phyloP scores from a whole-genome alignment of 257 asterid species.

The Plectranthus barbatus region DNA sequence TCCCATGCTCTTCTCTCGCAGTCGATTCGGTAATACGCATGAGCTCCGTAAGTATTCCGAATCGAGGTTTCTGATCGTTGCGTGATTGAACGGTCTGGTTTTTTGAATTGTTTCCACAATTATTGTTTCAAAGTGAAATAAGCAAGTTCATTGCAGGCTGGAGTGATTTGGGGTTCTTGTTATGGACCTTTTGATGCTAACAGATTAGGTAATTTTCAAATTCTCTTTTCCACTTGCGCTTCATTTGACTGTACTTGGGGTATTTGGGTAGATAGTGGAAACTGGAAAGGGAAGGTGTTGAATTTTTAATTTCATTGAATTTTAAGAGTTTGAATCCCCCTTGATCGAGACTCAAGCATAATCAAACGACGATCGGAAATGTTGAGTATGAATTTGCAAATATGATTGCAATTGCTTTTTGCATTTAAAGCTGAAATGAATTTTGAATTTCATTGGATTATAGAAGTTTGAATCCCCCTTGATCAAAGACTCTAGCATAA shows the following conservation, averaged over 20 bases:
- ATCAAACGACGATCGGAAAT: not conserved
- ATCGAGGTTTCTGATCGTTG: not conserved
- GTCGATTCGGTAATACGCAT: slow-evolving; percentile 59
- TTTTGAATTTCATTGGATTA: not conserved
- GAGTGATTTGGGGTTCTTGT: slow-evolving; percentile 82
- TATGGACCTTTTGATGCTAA: slow-evolving; percentile 57
- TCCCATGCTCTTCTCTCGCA: slow-evolving; percentile 74
- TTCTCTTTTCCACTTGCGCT: not conserved
- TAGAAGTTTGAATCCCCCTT: not conserved
- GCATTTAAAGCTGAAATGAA: not conserved
- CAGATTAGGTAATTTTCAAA: slow-evolving; percentile 30
- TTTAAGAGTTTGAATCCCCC: not conserved
- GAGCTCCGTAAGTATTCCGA: slow-evolving; percentile 41
- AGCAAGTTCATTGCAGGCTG: slow-evolving; percentile 47
- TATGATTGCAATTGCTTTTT: not conserved
- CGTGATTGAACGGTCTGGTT: not conserved
- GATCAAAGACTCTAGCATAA: not conserved
- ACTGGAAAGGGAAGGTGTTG: not conserved
- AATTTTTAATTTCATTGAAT: not conserved
- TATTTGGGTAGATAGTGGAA: not conserved
- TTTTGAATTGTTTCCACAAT: not conserved
- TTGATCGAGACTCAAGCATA: not conserved
- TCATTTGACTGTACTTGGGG: not conserved
- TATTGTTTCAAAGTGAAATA: not conserved
- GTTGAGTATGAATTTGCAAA: not conserved